Base-by-base conservation (phyloP, 345 rosid species). In the Pugionium dolabratum region DNA sequence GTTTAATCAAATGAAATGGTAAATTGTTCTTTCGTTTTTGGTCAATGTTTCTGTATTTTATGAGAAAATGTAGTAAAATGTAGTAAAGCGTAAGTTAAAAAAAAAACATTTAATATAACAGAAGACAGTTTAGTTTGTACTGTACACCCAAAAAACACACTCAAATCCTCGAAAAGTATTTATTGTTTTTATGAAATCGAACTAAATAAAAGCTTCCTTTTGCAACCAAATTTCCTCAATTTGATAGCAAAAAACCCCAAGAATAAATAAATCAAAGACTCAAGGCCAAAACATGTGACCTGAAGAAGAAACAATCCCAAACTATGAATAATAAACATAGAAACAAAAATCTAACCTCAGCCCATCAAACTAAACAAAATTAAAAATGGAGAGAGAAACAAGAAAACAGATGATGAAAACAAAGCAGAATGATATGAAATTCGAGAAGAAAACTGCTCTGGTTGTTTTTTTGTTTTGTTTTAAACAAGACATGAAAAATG, bases 261-360 rank as follows among this genome's bases (percentile, higher is more conserved):
- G 67, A 73, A 73, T 66, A 73, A 73, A 73, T 66, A 74, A 74
- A 67, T 61, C 73, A 67, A 74, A 55, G 69, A 74, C 78, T 74
- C 60, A 54, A 67, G 64, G 62, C 50, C 72, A 72, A 66, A 66
- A 46, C 77, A 51, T 59, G 34, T 60, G 77, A 54, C 76, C 68
- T 59, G 41, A 74, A 55, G 54, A 54, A 40, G 27, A 62, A 60
- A 54, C 64, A 74, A 74, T 59, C 50, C 51, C 32, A 69, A 37
- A 41, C 25, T 49, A 39, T 25, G 29, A 35, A 45, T 37, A 57
- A 40, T 7, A 39, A 39, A 63, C 7, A 34, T 4, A 8, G 9
- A 54, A 62, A 47, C 8, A 26, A 34, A 33, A 46, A 67, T 28
- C 76, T 72, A 72, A 43, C 54, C 60, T 64, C 47, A 41, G 6